Evolutionary conservation across 2,329 filamentous ascomycete species (phyloP).

Genomic region (Seiridium unicorne): DNA sequence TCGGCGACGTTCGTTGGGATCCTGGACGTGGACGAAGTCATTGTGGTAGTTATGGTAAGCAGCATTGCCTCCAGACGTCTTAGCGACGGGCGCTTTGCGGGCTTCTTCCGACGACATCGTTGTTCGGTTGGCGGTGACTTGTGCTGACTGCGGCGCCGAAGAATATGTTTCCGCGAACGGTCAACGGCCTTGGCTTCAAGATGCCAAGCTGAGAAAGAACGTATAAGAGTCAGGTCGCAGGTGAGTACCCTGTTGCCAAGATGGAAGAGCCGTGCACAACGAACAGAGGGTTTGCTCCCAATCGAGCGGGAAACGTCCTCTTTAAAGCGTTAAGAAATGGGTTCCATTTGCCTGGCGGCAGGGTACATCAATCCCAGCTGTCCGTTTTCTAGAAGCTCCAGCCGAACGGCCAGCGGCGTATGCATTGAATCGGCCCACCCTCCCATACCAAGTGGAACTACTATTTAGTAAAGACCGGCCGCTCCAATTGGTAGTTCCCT

Average conservation of each 20-base stretch:
- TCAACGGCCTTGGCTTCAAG: not conserved
- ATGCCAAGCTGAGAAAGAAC: not conserved
- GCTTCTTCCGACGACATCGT: slow-evolving; percentile 8
- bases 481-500: not conserved
- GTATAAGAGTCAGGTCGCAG: not conserved
- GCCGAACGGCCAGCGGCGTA: not conserved
- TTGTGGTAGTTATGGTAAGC: slow-evolving; percentile 72
- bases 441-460: slow-evolving; percentile 7
- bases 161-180: not conserved
- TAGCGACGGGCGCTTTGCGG: slow-evolving; percentile 21
- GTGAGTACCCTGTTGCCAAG: not conserved
- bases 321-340: not conserved
- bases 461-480: not conserved
- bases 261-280: slow-evolving; percentile 3
- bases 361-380: not conserved
- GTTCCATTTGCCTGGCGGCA: slow-evolving; percentile 5
- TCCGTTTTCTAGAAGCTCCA: slow-evolving; percentile 1
- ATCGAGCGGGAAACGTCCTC: not conserved
- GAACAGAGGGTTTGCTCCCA: not conserved
- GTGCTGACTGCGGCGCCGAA: not conserved
- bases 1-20: slow-evolving; percentile 76
- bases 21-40: slow-evolving; percentile 62
- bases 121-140: not conserved
- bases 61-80: slow-evolving; percentile 61
- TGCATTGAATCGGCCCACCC: slow-evolving; percentile 1